Conservation (phyloP, 805 yeast genomes). For the Candida golubevii region DNA sequence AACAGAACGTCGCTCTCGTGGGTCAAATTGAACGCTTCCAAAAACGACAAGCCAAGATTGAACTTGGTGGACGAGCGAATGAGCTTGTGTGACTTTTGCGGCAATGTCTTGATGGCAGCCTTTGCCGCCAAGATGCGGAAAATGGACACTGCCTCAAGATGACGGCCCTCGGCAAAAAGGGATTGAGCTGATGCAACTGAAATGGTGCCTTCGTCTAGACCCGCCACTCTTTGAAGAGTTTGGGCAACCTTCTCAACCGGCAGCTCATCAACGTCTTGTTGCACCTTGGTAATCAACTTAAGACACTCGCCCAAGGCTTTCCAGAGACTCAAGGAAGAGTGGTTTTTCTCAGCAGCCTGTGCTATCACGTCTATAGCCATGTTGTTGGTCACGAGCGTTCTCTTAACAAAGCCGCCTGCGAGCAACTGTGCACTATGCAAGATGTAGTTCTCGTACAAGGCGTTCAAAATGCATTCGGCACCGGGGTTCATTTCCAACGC, state of each 20-base stretch:
- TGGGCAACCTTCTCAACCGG: slow-evolving; percentile 35
- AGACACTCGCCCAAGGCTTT: slow-evolving; percentile 55
- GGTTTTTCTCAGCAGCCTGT: slow-evolving; percentile 33
- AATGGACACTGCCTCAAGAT: slow-evolving; percentile 31
- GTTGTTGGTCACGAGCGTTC: slow-evolving; percentile 50
- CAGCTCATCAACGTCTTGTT: slow-evolving; percentile 45
- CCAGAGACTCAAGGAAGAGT: slow-evolving; percentile 59
- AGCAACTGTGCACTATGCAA: slow-evolving; percentile 51
- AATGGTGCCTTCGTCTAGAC: slow-evolving; percentile 16
- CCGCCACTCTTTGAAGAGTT: slow-evolving; percentile 19
- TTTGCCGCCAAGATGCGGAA: slow-evolving; percentile 45
- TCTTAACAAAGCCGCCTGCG: slow-evolving; percentile 59
- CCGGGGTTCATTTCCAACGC: slow-evolving; percentile 42
- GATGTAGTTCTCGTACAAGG: slow-evolving; percentile 55
- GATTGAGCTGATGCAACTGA: slow-evolving; percentile 14
- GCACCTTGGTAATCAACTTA: slow-evolving; percentile 49
- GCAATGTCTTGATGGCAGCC: slow-evolving; percentile 37
- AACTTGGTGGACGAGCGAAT: slow-evolving; percentile 53
- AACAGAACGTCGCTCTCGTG: slow-evolving; percentile 12
- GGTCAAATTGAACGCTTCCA: slow-evolving; percentile 36
- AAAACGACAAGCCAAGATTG: slow-evolving; percentile 68
- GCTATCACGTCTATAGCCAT: slow-evolving; percentile 43
- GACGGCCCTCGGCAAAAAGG: slow-evolving; percentile 12
- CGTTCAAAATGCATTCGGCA: slow-evolving; percentile 45
- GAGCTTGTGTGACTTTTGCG: slow-evolving; percentile 40